Conservation (phyloP, 1,139 yeast species). For the Diutina siamensis region DNA sequence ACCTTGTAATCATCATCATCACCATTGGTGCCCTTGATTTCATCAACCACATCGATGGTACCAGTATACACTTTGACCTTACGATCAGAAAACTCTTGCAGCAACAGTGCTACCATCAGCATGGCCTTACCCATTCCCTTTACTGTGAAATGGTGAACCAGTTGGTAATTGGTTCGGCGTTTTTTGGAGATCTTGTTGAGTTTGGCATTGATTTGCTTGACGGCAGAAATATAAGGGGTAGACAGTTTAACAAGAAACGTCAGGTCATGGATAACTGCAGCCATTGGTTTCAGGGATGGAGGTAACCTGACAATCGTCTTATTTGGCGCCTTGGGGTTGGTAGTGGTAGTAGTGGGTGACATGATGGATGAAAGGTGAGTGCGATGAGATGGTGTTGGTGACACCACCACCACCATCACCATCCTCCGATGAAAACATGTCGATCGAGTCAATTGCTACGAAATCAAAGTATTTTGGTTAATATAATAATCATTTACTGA, state of each 20-base stretch:
- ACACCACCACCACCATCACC: no score
- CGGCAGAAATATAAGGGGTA: conserved; percentile 54
- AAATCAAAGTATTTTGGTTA: no score
- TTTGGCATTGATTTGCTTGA: conserved; percentile 38
- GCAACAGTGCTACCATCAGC: conserved; percentile 28
- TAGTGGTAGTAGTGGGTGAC: background rate
- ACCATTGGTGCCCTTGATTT: conserved; percentile 26
- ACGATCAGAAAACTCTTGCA: conserved; percentile 32
- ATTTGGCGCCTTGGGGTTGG: no score
- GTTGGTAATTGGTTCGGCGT: conserved; percentile 14
- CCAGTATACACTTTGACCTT: conserved; percentile 46
- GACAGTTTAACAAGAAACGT: conserved; percentile 42
- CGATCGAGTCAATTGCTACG: no score
- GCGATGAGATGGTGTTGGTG: no score
- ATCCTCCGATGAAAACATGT: no score
- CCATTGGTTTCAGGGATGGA: conserved; percentile 6
- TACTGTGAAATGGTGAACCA: conserved; percentile 34
- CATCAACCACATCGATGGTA: conserved; percentile 54
- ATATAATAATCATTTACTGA: no score
- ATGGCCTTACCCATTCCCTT: conserved; percentile 63
- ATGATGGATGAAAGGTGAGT: no score
- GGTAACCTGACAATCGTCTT: no score
- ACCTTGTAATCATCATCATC: conserved; percentile 31
- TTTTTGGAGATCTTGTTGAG: conserved; percentile 23
- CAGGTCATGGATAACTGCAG: conserved; percentile 19